Evolutionary conservation across 306 rosid genomes (phyloP).

Genomic region (Castanea crenata): DNA sequence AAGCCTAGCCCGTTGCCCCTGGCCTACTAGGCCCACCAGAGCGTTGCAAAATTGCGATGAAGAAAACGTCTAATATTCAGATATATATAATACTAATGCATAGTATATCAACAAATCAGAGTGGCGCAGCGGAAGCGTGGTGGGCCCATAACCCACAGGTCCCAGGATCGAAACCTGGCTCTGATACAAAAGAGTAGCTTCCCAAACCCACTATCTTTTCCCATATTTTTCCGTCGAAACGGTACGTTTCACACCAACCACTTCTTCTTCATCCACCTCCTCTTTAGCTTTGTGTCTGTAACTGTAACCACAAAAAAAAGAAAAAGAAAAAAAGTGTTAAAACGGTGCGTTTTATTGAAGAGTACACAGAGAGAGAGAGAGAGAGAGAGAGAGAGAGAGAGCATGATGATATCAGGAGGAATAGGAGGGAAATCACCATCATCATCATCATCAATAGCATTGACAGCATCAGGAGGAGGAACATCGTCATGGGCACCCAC

Average conservation of each 20-base stretch:
- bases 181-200: conserved; percentile 9
- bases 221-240: background rate
- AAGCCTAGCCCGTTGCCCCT: too few species aligned
- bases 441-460: conserved; percentile 5
- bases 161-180: conserved; percentile 55
- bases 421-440: conserved; percentile 32
- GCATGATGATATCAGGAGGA: conserved; percentile 39
- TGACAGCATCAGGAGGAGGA: conserved; percentile 19
- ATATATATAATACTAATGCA: fast-evolving
- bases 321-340: too few species aligned
- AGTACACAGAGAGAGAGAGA: too few species aligned
- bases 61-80: too few species aligned
- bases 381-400: background rate
- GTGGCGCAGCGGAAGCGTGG: conserved; percentile 58
- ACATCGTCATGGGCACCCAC: conserved; percentile 15
- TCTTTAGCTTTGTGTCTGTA: too few species aligned
- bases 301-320: too few species aligned
- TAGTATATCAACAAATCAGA: background rate
- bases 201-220: background rate
- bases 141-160: conserved; percentile 53
- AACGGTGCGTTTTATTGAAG: too few species aligned
- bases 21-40: too few species aligned
- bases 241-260: too few species aligned
- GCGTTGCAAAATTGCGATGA: too few species aligned
- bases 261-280: too few species aligned